These are phyloP conservation scores for Monilinia vaccinii-corymbosi DNA, from an alignment of 2,329 filamentous ascomycete species.

Conservation along the genomic window DNA sequence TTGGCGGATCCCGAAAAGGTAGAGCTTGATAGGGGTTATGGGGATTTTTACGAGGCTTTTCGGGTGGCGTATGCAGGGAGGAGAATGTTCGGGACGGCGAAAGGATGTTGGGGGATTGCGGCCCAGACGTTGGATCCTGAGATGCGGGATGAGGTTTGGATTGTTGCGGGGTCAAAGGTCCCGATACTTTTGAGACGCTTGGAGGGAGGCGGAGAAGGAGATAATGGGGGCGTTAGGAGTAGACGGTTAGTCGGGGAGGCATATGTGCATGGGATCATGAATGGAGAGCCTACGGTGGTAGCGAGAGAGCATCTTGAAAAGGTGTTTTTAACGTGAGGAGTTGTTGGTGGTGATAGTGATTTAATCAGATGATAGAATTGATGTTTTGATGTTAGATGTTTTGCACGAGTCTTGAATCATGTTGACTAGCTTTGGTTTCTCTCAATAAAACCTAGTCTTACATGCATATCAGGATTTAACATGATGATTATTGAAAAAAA, in stretches of 20 bases:
- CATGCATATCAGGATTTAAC: too few relatives aligned
- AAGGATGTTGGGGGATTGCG: slow-evolving; percentile 4
- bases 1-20: neutral
- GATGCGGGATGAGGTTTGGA: neutral
- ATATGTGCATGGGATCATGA: slow-evolving; percentile 6
- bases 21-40: slow-evolving; percentile 1
- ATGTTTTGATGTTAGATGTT: too few relatives aligned
- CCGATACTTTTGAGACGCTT: slow-evolving; percentile 4
- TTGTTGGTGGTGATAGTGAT: neutral
- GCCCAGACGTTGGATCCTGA: neutral
- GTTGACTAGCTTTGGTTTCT: too few relatives aligned
- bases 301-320: neutral
- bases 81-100: slow-evolving; percentile 2
- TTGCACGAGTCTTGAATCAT: too few relatives aligned
- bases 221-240: neutral
- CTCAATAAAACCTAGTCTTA: too few relatives aligned
- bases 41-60: slow-evolving; percentile 8
- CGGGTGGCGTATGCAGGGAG: slow-evolving; percentile 10
- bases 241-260: slow-evolving; percentile 6
- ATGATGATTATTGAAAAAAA: too few relatives aligned
- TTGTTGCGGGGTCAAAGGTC: slow-evolving; percentile 1
- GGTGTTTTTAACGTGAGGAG: neutral
- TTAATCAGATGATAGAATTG: neutral
- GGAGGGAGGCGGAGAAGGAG: neutral
- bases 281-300: neutral